Percentiles rank a stretch among this genome's conserved stretches.
Evolutionary conservation across 371 early-diverging fungal species (phyloP).

Genomic region (Synchytrium microbalum): DNA sequence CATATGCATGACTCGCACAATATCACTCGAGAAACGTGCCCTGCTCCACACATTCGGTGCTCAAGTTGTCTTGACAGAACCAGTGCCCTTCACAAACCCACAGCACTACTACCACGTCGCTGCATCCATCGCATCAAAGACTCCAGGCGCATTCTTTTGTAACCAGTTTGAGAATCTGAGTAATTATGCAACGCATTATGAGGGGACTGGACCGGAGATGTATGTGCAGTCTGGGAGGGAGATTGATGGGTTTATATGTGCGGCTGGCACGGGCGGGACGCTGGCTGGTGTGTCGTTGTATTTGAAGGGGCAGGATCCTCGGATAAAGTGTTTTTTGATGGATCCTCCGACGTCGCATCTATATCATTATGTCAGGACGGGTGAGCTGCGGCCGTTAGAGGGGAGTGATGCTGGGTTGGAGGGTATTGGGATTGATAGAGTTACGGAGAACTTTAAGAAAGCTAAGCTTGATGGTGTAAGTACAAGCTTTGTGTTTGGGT

Average conservation of each 20-base stretch:
- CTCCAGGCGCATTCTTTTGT: too few relatives aligned
- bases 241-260: slow-evolving; percentile 76
- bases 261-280: slow-evolving; percentile 47
- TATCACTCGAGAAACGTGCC: slow-evolving; percentile 81
- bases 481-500: too few relatives aligned
- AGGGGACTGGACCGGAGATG: slow-evolving; percentile 86
- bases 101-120: slow-evolving; percentile 89
- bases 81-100: slow-evolving; percentile 85
- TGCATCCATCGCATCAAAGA: slow-evolving; percentile 48
- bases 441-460: slow-evolving; percentile 79
- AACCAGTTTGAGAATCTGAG: slow-evolving; percentile 92
- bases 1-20: slow-evolving; percentile 78
- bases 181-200: slow-evolving; percentile 71
- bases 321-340: slow-evolving; percentile 65
- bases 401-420: slow-evolving; percentile 94
- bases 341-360: slow-evolving; percentile 93
- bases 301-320: slow-evolving; percentile 58
- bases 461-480: slow-evolving; percentile 56
- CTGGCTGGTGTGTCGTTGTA: slow-evolving; percentile 29
- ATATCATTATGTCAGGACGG: slow-evolving; percentile 72
- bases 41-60: slow-evolving; percentile 80
- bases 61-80: slow-evolving; percentile 81
- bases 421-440: slow-evolving; percentile 90
- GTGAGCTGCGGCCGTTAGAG: too few relatives aligned
- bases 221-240: slow-evolving; percentile 58